phyloP scores from a whole-genome alignment of 2,329 filamentous ascomycete genomes.

The Fusarium nematophilum region DNA sequence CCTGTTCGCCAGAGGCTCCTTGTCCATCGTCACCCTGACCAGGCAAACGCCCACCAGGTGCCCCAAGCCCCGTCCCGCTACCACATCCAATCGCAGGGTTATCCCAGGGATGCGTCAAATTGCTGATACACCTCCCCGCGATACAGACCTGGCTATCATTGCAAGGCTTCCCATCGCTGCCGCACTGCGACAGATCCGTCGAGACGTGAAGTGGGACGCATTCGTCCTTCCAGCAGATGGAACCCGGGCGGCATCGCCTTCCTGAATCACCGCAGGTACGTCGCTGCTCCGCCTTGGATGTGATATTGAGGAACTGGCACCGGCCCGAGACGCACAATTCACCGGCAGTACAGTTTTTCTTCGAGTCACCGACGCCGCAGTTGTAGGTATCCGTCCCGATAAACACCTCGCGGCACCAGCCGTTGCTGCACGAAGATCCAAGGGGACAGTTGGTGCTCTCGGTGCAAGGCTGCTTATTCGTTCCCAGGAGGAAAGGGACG shows the following conservation, averaged over 20 bases:
- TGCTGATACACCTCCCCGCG: conserved; percentile 21
- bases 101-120: conserved; percentile 10
- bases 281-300: not conserved
- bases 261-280: conserved; percentile 10
- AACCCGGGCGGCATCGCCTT: conserved; percentile 13
- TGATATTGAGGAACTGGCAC: conserved; percentile 21
- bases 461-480: conserved; percentile 30
- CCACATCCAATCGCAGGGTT: conserved; percentile 9
- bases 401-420: conserved; percentile 19
- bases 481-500: conserved; percentile 25
- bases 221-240: conserved; percentile 11
- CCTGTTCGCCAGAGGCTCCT: not conserved
- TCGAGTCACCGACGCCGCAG: conserved; percentile 5
- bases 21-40: not conserved
- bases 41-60: conserved; percentile 24
- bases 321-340: conserved; percentile 25
- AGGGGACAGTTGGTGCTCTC: conserved; percentile 19
- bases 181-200: conserved; percentile 21
- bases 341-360: conserved; percentile 20
- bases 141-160: conserved; percentile 19
- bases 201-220: conserved; percentile 23
- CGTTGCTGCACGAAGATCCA: conserved; percentile 4
- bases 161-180: conserved; percentile 8
- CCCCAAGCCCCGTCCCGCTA: conserved; percentile 3
- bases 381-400: conserved; percentile 28